A percentile compares a stretch with the other conserved stretches of the same genome.
Evolutionary conservation across 768 basidiomycete species (phyloP).

Genomic region (Clitopilus passeckerianus): DNA sequence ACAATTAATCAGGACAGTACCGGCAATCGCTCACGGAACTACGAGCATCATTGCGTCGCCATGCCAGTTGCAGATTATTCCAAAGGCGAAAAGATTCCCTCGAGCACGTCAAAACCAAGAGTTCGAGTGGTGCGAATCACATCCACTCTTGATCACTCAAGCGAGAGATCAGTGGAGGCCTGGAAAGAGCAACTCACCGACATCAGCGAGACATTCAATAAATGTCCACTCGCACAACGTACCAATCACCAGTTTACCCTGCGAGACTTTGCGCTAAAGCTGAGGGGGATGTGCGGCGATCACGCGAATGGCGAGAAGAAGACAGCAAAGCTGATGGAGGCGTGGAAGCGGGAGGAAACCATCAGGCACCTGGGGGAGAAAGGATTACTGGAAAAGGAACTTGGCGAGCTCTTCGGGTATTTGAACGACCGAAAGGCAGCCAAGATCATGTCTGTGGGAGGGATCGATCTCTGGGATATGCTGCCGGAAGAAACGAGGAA

Average conservation of each 20-base stretch:
- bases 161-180: conserved; percentile 4
- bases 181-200: conserved; percentile 1
- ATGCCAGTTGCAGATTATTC: conserved; percentile 8
- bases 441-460: conserved; percentile 19
- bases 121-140: conserved; percentile 7
- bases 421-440: conserved; percentile 10
- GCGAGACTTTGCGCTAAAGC: conserved; percentile 1
- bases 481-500: conserved; percentile 14
- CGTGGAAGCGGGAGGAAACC: conserved; percentile 9
- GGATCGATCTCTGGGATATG: conserved; percentile 16
- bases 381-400: conserved; percentile 3
- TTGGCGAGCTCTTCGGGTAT: conserved; percentile 10
- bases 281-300: conserved; percentile 19
- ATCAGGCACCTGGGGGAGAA: conserved; percentile 12
- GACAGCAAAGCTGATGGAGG: conserved; percentile 7
- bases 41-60: conserved; percentile 5
- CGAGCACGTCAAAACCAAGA: neutral
- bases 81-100: conserved; percentile 1
- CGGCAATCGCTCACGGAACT: conserved; percentile 9
- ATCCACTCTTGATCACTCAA: conserved; percentile 11
- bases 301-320: conserved; percentile 18
- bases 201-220: conserved; percentile 7
- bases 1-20: conserved; percentile 12
- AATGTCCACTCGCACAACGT: conserved; percentile 8
- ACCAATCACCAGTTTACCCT: neutral